Evolutionary conservation across 2,329 filamentous ascomycete species (phyloP).

Genomic region (Cladosporium phlei): DNA sequence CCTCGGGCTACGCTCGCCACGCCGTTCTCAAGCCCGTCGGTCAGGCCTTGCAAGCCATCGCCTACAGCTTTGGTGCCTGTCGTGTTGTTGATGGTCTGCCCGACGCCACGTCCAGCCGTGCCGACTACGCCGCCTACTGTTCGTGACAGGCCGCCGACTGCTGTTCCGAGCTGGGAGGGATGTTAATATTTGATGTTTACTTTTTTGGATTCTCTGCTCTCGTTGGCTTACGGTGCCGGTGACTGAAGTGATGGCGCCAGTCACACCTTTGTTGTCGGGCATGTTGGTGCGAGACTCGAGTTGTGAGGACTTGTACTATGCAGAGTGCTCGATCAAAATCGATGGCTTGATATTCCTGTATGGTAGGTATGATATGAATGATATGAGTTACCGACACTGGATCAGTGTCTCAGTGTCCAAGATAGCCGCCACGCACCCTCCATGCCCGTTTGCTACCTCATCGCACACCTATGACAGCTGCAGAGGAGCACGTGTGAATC

Average conservation of each 20-base stretch:
- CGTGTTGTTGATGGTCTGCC: slow-evolving; percentile 41
- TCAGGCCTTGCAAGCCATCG: slow-evolving; percentile 37
- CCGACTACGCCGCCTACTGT: slow-evolving; percentile 51
- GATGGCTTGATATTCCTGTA: too few relatives aligned
- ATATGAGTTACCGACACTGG: too few relatives aligned
- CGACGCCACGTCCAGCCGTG: slow-evolving; percentile 39
- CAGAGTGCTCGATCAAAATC: too few relatives aligned
- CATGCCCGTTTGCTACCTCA: too few relatives aligned
- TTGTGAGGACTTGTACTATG: too few relatives aligned
- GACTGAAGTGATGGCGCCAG: slow-evolving; percentile 51
- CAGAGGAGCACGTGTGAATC: too few relatives aligned
- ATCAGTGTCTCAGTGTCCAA: too few relatives aligned
- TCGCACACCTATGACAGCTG: too few relatives aligned
- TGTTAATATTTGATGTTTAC: slow-evolving; percentile 4
- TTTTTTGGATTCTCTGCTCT: too few relatives aligned
- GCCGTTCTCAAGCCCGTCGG: slow-evolving; percentile 39
- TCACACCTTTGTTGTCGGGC: slow-evolving; percentile 37
- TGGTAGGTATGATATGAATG: too few relatives aligned
- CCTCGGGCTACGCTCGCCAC: slow-evolving; percentile 34
- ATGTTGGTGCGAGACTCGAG: too few relatives aligned
- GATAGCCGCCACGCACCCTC: too few relatives aligned
- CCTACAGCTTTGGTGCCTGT: slow-evolving; percentile 40
- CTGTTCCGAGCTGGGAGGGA: slow-evolving; percentile 40
- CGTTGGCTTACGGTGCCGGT: slow-evolving; percentile 46
- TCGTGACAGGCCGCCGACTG: slow-evolving; percentile 48